phyloP scores from a whole-genome alignment of 208 protist genomes.

The Paratrypanosoma confusum region DNA sequence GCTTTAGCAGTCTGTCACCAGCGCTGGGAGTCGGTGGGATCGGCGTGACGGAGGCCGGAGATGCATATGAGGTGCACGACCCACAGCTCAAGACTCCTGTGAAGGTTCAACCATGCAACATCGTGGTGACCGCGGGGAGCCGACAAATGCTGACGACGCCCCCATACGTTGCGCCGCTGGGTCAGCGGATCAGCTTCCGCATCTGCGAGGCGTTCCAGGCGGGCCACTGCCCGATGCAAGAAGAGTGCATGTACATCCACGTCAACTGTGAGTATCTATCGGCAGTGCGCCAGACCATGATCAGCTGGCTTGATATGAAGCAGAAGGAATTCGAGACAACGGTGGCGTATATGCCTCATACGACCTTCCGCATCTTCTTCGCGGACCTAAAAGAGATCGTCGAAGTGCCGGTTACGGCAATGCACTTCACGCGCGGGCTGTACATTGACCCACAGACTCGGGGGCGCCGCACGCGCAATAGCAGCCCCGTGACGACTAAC shows the following conservation, averaged over 20 bases:
- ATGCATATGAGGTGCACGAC: constrained; percentile 52
- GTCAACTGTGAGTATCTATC: constrained; percentile 41
- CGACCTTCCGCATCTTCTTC: constrained; percentile 62
- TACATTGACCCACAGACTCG: constrained; percentile 60
- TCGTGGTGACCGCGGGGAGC: constrained; percentile 42
- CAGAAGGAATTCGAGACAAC: constrained; percentile 56
- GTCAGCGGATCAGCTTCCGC: constrained; percentile 26
- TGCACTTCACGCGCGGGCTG: constrained; percentile 66
- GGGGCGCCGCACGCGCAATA: constrained; percentile 33
- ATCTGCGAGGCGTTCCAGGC: constrained; percentile 59
- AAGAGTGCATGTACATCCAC: constrained; percentile 51
- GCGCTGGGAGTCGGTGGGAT: no score
- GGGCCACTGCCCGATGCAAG: constrained; percentile 23
- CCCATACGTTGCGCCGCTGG: constrained; percentile 19
- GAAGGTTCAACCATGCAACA: constrained; percentile 22
- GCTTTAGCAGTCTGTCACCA: background rate
- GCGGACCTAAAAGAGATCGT: constrained; percentile 75
- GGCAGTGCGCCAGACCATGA: constrained; percentile 35
- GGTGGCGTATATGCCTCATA: constrained; percentile 14
- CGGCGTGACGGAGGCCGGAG: constrained; percentile 5
- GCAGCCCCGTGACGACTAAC: no score
- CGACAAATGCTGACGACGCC: constrained; percentile 33
- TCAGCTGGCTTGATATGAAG: constrained; percentile 33
- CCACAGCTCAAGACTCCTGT: constrained; percentile 60
- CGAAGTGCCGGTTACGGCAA: constrained; percentile 41